These are phyloP conservation scores for Lecanicillium sp. DNA, from an alignment of 2,329 filamentous ascomycete genomes.

Conservation along the genomic window DNA sequence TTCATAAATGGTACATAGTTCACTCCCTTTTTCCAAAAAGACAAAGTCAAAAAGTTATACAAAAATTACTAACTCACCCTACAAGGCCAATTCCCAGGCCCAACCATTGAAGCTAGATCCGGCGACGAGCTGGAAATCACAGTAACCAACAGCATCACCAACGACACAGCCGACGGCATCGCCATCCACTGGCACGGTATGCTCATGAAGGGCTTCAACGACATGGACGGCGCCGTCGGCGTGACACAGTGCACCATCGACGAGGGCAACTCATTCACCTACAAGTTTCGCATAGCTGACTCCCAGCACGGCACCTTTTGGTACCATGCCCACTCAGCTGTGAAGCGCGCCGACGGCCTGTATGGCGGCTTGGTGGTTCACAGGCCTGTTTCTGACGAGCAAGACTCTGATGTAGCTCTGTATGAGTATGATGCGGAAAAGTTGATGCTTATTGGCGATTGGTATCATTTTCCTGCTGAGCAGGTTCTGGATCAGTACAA, in stretches of 20 bases:
- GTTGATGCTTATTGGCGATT: slow-evolving; percentile 10
- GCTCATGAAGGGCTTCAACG: slow-evolving; percentile 40
- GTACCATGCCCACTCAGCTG: slow-evolving; percentile 24
- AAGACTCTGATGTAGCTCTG: slow-evolving; percentile 1
- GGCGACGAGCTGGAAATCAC: slow-evolving; percentile 31
- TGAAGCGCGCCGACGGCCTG: slow-evolving; percentile 10
- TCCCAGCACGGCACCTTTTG: slow-evolving; percentile 49
- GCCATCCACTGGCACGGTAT: slow-evolving; percentile 64
- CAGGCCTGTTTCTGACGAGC: slow-evolving; percentile 1
- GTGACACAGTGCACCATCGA: slow-evolving; percentile 55
- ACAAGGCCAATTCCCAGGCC: slow-evolving; percentile 9
- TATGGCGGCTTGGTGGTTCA: slow-evolving; percentile 11
- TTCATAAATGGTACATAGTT: slow-evolving; percentile 8
- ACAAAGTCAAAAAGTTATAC: too few relatives aligned
- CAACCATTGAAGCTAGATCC: slow-evolving; percentile 9
- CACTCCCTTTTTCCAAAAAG: too few relatives aligned
- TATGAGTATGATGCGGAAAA: slow-evolving; percentile 8
- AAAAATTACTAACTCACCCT: neutral
- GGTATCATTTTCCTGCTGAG: slow-evolving; percentile 9
- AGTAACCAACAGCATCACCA: slow-evolving; percentile 27
- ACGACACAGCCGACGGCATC: slow-evolving; percentile 27
- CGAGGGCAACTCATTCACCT: slow-evolving; percentile 42
- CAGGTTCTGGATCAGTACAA: slow-evolving; percentile 8
- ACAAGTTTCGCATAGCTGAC: slow-evolving; percentile 20
- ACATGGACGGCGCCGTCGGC: slow-evolving; percentile 55